A percentile compares a stretch with the other conserved stretches of the same genome.
phyloP scores from a whole-genome alignment of 176 grass and related monocot species.

The Rhynchospora pubera region DNA sequence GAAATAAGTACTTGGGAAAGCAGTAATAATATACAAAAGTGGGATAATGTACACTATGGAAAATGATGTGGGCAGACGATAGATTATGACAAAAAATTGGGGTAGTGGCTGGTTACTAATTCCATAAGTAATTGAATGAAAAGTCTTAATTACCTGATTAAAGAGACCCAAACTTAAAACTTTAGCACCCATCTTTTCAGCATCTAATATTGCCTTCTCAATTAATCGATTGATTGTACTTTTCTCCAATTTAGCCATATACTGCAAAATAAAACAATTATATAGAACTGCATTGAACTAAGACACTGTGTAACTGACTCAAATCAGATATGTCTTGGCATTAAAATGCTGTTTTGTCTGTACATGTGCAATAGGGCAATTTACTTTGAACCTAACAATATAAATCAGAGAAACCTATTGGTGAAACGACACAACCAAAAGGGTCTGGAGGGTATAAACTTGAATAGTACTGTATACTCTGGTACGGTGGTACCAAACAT shows the following conservation, averaged over 20 bases:
- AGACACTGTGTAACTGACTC: not conserved
- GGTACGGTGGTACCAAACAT: no score
- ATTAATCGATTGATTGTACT: constrained; percentile 56
- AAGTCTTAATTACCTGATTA: constrained; percentile 45
- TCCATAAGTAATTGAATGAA: not conserved
- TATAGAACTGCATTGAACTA: not conserved
- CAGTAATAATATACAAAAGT: not conserved
- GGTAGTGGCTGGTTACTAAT: not conserved
- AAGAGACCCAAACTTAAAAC: constrained; percentile 70
- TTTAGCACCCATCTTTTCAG: constrained; percentile 55
- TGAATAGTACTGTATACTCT: no score
- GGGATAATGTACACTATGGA: not conserved
- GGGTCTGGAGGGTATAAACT: no score
- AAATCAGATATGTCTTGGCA: not conserved
- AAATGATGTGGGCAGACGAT: not conserved
- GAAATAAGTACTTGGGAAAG: not conserved
- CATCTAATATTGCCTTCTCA: constrained; percentile 69
- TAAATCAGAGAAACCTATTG: no score
- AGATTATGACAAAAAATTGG: not conserved
- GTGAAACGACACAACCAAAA: no score
- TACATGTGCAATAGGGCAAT: no score
- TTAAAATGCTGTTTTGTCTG: not conserved
- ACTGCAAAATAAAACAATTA: constrained; percentile 36
- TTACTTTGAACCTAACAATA: no score
- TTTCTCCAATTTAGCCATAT: constrained; percentile 43